Base-by-base conservation (phyloP, 2,329 filamentous ascomycete genomes). In the Colletotrichum acutatum region DNA sequence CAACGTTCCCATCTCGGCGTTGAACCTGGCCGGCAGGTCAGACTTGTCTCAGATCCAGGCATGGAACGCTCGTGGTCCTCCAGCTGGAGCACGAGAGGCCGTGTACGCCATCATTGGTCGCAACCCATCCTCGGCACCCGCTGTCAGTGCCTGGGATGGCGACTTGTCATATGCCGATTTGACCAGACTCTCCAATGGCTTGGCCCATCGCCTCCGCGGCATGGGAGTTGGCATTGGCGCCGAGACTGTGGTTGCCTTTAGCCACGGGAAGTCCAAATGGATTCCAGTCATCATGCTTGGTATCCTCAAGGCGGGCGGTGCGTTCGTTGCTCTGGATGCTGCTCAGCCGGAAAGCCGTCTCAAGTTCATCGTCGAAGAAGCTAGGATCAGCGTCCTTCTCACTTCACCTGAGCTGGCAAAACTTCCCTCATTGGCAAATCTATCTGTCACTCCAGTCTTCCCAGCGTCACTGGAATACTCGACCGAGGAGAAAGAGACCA, bases 231-330 rank as follows among this genome's bases (percentile, higher is more conserved):
- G 54, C 42, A 6, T 63, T 26, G 19, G 68, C 12, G 6, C 65
- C 26, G 56, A 63, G 5, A 42, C 19, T 19, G 26, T 49, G 8
- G 26, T 60, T 12, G 75, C 76, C 1, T 56, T 81, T 3, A 78
- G 74, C 52, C 76, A 77, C 30, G 75, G 79, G 14, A 81, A 80
- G 70, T 79, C 77, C 1, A 72, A 52, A 9, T 77, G 74, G 75
- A 72, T 76, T n/a, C 53, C 77, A 3, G 76, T 80, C 6, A 76
- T 75, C 2, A 78, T 81, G 49, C 49, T 82, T 0, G 80, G 74
- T 5, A 62, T 80, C 11, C 76, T 81, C 65, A 80, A 79, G 64
- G 70, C 80, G 3, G 81, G 81, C 9, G 79, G 76, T 9, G 78
- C 77, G 2, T 79, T 80, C 46, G 78, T 79, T 3, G 76, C 77